Evolutionary conservation across 768 basidiomycete genomes (phyloP), one percentile per base, ranked within the genome.

Genomic region (Mycena rosella): DNA sequence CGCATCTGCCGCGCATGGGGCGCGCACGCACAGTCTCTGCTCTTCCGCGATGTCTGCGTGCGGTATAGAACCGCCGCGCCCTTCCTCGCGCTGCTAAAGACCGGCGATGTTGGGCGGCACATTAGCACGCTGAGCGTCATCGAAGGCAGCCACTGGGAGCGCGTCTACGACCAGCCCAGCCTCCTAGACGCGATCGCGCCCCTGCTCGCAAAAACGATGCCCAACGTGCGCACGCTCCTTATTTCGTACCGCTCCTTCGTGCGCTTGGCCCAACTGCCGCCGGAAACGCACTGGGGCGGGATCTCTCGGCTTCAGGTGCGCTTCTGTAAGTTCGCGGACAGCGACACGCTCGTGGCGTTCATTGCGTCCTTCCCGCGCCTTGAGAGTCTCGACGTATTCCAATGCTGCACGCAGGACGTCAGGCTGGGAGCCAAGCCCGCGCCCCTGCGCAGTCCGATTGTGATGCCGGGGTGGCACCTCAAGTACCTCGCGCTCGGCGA

Each of bases 1-100:
- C 63, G 26, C 17, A 32, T 69, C 24, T 65, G 30, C 17, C 52
- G 63, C 27, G 47, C 59, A 15, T 69, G 68, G 68, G 63, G 59
- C 8, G 20, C 68, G 10, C 45, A 69, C 40, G 48, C 48, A 14
- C 68, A 69, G 32, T 60, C 59, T 0, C 34, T 65, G 20, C 54
- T 64, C 36, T 69, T 69, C 54, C 58, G 53, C 45, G 13, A 26
- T 18, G 55, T 69, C n/a, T 34, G 10, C 18, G 47, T 69, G 14
- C 62, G 63, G 24, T 29, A 24, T 34, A 42, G 24, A 9, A 61
- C 34, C 54, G 20, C 22, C 59, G 34, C 2, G 13, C 38, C 38
- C 30, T 65, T 69, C 29, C 52, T 69, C 24, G 47, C 26, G 0
- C 40, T 60, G 17, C 53, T 69, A 13, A 3, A 45, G 13, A 40